Base-by-base conservation (phyloP, 2,329 filamentous ascomycete genomes). In the Leptographium wingfieldii region DNA sequence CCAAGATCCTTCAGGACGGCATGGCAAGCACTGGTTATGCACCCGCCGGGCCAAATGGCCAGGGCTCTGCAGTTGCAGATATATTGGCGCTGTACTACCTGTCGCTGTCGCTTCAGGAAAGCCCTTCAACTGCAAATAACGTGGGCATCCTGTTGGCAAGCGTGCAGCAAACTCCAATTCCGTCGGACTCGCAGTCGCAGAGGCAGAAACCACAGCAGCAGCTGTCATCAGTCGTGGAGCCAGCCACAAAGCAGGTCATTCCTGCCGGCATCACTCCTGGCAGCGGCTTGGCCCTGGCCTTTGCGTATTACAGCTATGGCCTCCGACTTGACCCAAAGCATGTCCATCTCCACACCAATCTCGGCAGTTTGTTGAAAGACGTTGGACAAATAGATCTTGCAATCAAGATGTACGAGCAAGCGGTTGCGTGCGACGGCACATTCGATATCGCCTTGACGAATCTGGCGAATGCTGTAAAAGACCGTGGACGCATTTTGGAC, bases 391-490 rank as follows among this genome's bases (percentile, higher is more conserved):
- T 99, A 16, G 86, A 91, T 65, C 82, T 90, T 55, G 94, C 94
- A 0, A 96, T 99, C 66, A 85, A 87, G 65, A 97, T 99, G 92
- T 99, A 99, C 69, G 91, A 97, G 73, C 86, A 90, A 65, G 94
- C 94, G 12, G 94, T 99, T 16, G 80, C 83, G 3, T 97, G 92
- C 69, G 94, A 99, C 71, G 84, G 85, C n/a, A 89, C 85, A 29
- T 99, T 99, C 68, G 94, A 99, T 68, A 99, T 99, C 68, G 94
- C 94, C 40, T 76, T 99, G 59, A 95, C 94, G 4, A 99, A 99
- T 68, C 79, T 99, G 27, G 94, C 94, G 59, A 99, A 99, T 70
- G 94, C 94, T 10, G 92, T 99, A 65, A 99, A 99, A 72, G 94
- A 99, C 70, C 90, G 95, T 66, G 94, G 94, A 2, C 84, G 89